A percentile compares a stretch with the other conserved stretches of the same genome.
These are phyloP conservation scores for Euryodendron excelsum DNA, from an alignment of 148 eudicot species.

Conservation along the genomic window DNA sequence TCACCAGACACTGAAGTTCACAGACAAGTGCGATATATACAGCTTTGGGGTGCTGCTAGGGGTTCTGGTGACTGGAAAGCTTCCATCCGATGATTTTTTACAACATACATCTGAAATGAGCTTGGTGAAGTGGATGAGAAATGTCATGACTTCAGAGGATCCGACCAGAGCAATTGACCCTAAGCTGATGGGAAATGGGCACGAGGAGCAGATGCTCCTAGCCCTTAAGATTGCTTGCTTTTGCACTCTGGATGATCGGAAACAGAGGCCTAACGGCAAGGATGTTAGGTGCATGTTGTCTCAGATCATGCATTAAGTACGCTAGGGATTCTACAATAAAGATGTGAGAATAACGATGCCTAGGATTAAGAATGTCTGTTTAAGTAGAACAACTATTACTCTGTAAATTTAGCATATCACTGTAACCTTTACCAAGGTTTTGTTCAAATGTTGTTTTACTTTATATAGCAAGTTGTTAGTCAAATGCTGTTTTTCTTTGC, in stretches of 20 bases:
- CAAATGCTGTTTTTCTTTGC: background rate
- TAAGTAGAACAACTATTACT: background rate
- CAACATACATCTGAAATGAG: slow-evolving; percentile 55
- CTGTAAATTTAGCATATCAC: too few species aligned
- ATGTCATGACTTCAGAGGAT: slow-evolving; percentile 58
- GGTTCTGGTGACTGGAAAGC: slow-evolving; percentile 65
- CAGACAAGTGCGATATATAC: slow-evolving; percentile 79
- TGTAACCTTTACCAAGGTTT: too few species aligned
- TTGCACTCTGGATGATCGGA: slow-evolving; percentile 71
- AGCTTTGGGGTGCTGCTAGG: slow-evolving; percentile 81
- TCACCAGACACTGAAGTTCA: slow-evolving; percentile 68
- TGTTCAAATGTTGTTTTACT: background rate
- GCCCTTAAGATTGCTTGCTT: slow-evolving; percentile 85
- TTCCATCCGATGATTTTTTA: slow-evolving; percentile 68
- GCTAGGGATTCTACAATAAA: background rate
- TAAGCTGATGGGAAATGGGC: slow-evolving; percentile 57
- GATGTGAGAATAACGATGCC: slow-evolving; percentile 2
- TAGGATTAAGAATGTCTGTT: background rate
- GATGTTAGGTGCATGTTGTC: slow-evolving; percentile 69
- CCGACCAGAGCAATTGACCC: slow-evolving; percentile 66
- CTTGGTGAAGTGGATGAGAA: slow-evolving; percentile 77
- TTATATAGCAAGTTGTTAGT: background rate
- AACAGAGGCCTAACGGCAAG: slow-evolving; percentile 89
- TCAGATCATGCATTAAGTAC: slow-evolving; percentile 50
- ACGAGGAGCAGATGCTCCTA: slow-evolving; percentile 84